A percentile compares a stretch with the other conserved stretches of the same genome.
phyloP scores from a whole-genome alignment of 2,329 filamentous ascomycete genomes.

The Neoarthrinium moseri region DNA sequence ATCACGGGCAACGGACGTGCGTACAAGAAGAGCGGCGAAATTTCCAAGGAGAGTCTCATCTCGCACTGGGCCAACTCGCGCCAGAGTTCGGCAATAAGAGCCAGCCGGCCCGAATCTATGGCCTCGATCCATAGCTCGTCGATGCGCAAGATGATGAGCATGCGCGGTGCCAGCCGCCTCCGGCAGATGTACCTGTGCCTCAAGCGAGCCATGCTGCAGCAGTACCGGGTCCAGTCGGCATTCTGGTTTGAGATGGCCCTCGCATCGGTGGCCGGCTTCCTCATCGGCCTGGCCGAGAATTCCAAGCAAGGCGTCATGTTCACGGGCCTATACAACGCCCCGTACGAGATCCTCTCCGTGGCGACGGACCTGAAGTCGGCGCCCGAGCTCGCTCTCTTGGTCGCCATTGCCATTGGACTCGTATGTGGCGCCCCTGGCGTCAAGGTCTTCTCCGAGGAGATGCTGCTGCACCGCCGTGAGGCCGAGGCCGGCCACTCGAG shows the following conservation, averaged over 20 bases:
- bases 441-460: slow-evolving; percentile 55
- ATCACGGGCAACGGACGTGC: slow-evolving; percentile 54
- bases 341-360: slow-evolving; percentile 50
- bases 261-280: slow-evolving; percentile 47
- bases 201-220: slow-evolving; percentile 52
- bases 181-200: slow-evolving; percentile 54
- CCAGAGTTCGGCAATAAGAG: slow-evolving; percentile 19
- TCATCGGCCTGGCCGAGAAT: slow-evolving; percentile 54
- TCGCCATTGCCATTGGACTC: slow-evolving; percentile 54
- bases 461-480: slow-evolving; percentile 53
- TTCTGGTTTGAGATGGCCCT: slow-evolving; percentile 56
- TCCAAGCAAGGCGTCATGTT: slow-evolving; percentile 51
- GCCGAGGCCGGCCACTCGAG: slow-evolving; percentile 55
- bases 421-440: slow-evolving; percentile 54
- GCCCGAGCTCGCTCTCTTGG: slow-evolving; percentile 51
- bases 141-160: slow-evolving; percentile 44
- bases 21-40: slow-evolving; percentile 46
- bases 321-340: slow-evolving; percentile 47
- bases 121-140: slow-evolving; percentile 26
- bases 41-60: slow-evolving; percentile 48
- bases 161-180: slow-evolving; percentile 45
- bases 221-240: slow-evolving; percentile 49
- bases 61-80: slow-evolving; percentile 41
- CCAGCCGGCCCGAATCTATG: slow-evolving; percentile 23
- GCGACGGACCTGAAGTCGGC: slow-evolving; percentile 49